Evolutionary conservation across 2,329 filamentous ascomycete species (phyloP), one percentile per base, ranked within the genome.

Genomic region (Pyrenophora seminiperda): DNA sequence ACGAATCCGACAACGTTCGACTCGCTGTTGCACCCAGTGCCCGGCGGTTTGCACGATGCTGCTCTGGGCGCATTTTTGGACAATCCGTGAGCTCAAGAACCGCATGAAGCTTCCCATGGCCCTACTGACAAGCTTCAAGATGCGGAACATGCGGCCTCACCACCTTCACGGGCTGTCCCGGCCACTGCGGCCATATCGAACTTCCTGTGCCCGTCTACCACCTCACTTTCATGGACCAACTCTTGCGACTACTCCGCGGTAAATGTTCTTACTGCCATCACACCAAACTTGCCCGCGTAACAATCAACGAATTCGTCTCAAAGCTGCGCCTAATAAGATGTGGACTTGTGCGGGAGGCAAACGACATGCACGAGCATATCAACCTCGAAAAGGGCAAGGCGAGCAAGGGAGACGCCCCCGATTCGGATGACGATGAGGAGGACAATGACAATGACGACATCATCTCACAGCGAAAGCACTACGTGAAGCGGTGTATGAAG

Each of bases 1-100:
- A 89, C 95, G 69, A 96, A 95, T 77, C 88, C 91, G 42, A 90
- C 84, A 61, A 96, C 94, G n/a, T 94, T 97, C 73, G 94, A 97
- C 75, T 91, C 85, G 50, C 84, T 97, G 48, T 82, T 95, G 60
- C 92, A 96, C 65, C 92, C 93, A 6, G 83, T 95, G 7, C 89
- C 91, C 11, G 91, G 91, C 51, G 94, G 94, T 71, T 82, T 99
- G 7, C 96, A 99, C 70, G 94, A 97, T 74, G 84, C 90, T 47
- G 92, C 93, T 38, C 81, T 99, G 53, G 94, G 94, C 22, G 90
- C 93, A 44, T 96, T 91, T 82, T 86, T 89, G 39, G 91, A 96
- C 68, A 84, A 89, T 72, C 80, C 86, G 90, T 95, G 82, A 77
- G 85, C 51, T 75, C 18, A 24, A 38, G 3, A 22, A 31, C 33